Conservation (phyloP, 805 yeast species). For the Lipomyces yamanashiensis region DNA sequence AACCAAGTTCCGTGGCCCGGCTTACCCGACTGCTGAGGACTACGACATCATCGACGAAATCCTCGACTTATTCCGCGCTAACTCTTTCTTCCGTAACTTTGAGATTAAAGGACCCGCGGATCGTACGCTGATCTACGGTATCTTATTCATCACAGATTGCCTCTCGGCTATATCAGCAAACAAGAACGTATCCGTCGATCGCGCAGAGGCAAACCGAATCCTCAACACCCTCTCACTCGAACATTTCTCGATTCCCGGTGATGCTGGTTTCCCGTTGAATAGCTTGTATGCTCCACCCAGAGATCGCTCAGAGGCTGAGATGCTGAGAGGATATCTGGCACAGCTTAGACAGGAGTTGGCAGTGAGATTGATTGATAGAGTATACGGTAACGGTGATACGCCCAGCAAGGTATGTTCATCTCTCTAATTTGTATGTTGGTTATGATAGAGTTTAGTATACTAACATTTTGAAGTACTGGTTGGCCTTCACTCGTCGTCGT, state of each 20-base stretch:
- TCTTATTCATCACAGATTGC: constrained; percentile 85
- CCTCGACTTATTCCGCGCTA: constrained; percentile 90
- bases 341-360: constrained; percentile 96
- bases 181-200: constrained; percentile 38
- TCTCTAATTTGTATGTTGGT: background rate
- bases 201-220: constrained; percentile 48
- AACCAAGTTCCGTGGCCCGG: constrained; percentile 87
- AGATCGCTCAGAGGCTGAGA: constrained; percentile 74
- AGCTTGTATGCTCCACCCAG: constrained; percentile 74
- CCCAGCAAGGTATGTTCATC: constrained; percentile 67
- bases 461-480: constrained; percentile 63
- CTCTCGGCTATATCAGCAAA: constrained; percentile 63
- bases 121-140: constrained; percentile 90
- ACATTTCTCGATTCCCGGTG: constrained; percentile 91
- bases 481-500: constrained; percentile 91
- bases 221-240: constrained; percentile 87
- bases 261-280: constrained; percentile 90
- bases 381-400: constrained; percentile 57
- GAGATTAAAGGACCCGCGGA: constrained; percentile 97
- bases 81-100: constrained; percentile 93
- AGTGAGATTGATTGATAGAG: constrained; percentile 71
- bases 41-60: constrained; percentile 93
- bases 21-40: constrained; percentile 71
- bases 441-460: background rate
- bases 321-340: constrained; percentile 77